Base-by-base conservation (phyloP, 2,329 filamentous ascomycete genomes). In the Botrytis sinoallii region DNA sequence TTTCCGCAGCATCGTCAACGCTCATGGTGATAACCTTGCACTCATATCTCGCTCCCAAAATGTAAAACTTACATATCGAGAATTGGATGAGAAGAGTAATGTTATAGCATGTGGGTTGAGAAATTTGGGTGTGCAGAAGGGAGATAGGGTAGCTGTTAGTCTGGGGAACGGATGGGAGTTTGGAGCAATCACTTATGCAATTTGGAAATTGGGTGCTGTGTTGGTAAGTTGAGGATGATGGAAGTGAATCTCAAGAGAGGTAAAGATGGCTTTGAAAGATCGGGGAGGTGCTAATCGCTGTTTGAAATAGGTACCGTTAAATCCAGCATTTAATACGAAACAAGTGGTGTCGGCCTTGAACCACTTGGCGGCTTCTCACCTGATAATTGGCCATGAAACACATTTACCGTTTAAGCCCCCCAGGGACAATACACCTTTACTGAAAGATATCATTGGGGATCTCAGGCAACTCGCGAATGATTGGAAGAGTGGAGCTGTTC, bases 131-230 rank as follows among this genome's bases (percentile, higher is more conserved):
- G 92, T 98, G 1, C 86, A 84, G 75, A 97, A 95, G 79, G 94
- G 94, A 8, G 92, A 97, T 81, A 88, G 94, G 46, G 93, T 98
- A 18, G 95, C 93, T 22, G 90, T 98, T 40, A 95, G 91, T 75
- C 84, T 98, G 70, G 95, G 95, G 25, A 98, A 97, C 82, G 91
- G 90, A 60, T 85, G 91, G 77, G 94, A 97, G 82, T 95, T 93
- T 81, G 93, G 93, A 4, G 91, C 91, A 68, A 87, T 96, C 82
- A 95, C 92, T 9, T 98, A 98, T 83, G 95, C 95, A 0, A 82
- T 96, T 72, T 97, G 95, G 85, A 98, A 98, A 83, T 87, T 98
- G 16, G 96, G 96, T n/a, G 95, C 93, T 38, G 89, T 98, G 69
- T 85, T 98, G 75, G 95, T 90, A 81, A 75, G 83, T 78, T 57